Evolutionary conservation across 2,329 filamentous ascomycete species (phyloP).

Genomic region (Colletotrichum coccodes): DNA sequence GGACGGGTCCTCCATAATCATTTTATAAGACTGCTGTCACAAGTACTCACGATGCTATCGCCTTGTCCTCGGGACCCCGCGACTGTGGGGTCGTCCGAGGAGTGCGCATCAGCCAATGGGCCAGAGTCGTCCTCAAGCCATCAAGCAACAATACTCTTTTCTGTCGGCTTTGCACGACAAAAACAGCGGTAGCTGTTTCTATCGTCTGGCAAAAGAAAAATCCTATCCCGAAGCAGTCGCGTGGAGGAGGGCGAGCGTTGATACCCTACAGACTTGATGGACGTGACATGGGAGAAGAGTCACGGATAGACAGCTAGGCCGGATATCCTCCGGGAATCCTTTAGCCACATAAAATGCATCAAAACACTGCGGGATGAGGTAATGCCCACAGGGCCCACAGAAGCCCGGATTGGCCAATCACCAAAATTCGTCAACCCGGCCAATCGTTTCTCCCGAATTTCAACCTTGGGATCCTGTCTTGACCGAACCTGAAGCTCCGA

Average conservation of each 20-base stretch:
- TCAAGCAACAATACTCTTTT: background rate
- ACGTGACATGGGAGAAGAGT: background rate
- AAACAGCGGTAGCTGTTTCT: no score
- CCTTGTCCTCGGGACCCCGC: background rate
- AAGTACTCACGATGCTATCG: background rate
- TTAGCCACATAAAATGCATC: background rate
- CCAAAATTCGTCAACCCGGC: slow-evolving; percentile 1
- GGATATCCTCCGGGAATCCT: background rate
- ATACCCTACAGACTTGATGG: no score
- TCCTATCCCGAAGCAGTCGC: background rate
- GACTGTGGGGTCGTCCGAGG: background rate
- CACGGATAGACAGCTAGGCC: background rate
- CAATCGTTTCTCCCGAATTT: slow-evolving; percentile 35
- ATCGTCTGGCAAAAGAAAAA: background rate
- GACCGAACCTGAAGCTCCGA: slow-evolving; percentile 31
- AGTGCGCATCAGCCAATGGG: background rate
- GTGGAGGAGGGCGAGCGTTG: background rate
- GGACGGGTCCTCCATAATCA: no score
- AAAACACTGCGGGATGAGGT: slow-evolving; percentile 24
- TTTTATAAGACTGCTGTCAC: no score
- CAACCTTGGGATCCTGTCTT: slow-evolving; percentile 15
- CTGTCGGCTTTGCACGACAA: background rate
- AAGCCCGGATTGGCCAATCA: slow-evolving; percentile 34
- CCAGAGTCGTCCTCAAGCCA: background rate
- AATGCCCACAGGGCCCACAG: slow-evolving; percentile 18